phyloP scores from a whole-genome alignment of 2,329 filamentous ascomycete genomes.

The Xylariaceae sp. region DNA sequence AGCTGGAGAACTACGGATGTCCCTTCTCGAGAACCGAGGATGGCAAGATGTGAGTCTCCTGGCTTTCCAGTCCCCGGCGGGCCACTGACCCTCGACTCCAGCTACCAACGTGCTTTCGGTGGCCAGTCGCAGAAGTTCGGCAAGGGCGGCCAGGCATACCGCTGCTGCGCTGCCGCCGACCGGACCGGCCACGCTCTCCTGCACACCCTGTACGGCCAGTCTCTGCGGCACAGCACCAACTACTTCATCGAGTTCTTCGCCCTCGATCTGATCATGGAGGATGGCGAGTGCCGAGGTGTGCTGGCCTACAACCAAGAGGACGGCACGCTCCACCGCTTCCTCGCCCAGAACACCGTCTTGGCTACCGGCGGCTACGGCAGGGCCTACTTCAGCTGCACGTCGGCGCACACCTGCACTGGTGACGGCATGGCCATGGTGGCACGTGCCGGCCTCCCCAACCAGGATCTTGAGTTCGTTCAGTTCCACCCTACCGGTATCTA shows the following conservation, averaged over 20 bases:
- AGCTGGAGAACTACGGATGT: slow-evolving; percentile 95
- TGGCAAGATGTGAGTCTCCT: slow-evolving; percentile 68
- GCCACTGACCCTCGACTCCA: slow-evolving; percentile 26
- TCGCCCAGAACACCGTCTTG: slow-evolving; percentile 91
- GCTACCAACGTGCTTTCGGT: slow-evolving; percentile 97
- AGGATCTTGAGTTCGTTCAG: slow-evolving; percentile 99
- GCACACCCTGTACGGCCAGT: slow-evolving; percentile 97
- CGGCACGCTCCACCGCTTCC: slow-evolving; percentile 93
- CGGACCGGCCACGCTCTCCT: slow-evolving; percentile 95
- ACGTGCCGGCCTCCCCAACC: slow-evolving; percentile 93
- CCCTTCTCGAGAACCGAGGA: slow-evolving; percentile 95
- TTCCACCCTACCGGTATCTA: slow-evolving; percentile 99
- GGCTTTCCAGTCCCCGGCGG: neutral
- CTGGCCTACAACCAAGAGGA: slow-evolving; percentile 98
- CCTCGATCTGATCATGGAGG: slow-evolving; percentile 94
- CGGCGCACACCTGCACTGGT: slow-evolving; percentile 96
- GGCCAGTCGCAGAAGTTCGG: slow-evolving; percentile 92
- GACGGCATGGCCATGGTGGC: slow-evolving; percentile 99
- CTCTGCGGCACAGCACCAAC: slow-evolving; percentile 94
- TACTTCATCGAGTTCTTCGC: slow-evolving; percentile 99
- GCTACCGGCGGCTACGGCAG: slow-evolving; percentile 97
- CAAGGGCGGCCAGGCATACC: slow-evolving; percentile 96
- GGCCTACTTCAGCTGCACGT: slow-evolving; percentile 97
- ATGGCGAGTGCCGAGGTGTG: slow-evolving; percentile 92
- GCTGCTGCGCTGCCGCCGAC: slow-evolving; percentile 93